Evolutionary conservation across 192 early-diverging fungal species (phyloP).

Genomic region (Rhizoclosmatium sp.): DNA sequence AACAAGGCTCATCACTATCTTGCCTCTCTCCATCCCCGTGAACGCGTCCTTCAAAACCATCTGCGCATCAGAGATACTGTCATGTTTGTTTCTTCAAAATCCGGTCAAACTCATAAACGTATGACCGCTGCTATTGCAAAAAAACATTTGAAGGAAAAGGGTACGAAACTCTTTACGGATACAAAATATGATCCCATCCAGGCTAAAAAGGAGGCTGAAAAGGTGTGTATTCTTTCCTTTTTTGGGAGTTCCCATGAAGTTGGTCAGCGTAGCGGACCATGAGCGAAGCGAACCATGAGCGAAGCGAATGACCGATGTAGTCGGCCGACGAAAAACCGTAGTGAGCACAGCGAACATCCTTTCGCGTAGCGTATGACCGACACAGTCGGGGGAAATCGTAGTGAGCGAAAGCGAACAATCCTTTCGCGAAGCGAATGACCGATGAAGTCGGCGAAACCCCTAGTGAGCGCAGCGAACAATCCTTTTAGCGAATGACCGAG

Average conservation of each 20-base stretch:
- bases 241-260: background rate
- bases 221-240: conserved; percentile 39
- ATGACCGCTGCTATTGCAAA: conserved; percentile 72
- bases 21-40: conserved; percentile 58
- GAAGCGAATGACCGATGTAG: too few relatives aligned
- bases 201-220: conserved; percentile 65
- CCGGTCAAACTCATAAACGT: conserved; percentile 65
- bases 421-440: too few relatives aligned
- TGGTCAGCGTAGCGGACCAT: too few relatives aligned
- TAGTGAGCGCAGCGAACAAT: too few relatives aligned
- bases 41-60: conserved; percentile 73
- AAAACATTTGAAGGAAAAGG: conserved; percentile 68
- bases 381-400: too few relatives aligned
- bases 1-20: conserved; percentile 69
- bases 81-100: conserved; percentile 71
- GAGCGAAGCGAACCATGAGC: too few relatives aligned
- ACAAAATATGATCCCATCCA: conserved; percentile 72
- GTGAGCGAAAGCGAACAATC: too few relatives aligned
- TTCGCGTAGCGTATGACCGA: too few relatives aligned
- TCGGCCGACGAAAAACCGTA: too few relatives aligned
- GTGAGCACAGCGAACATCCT: too few relatives aligned
- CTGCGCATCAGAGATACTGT: conserved; percentile 64
- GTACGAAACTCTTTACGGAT: conserved; percentile 71
- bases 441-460: too few relatives aligned
- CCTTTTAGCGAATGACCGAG: too few relatives aligned